Conservation (phyloP, 2,329 filamentous ascomycete species). For the Onygena corvina region DNA sequence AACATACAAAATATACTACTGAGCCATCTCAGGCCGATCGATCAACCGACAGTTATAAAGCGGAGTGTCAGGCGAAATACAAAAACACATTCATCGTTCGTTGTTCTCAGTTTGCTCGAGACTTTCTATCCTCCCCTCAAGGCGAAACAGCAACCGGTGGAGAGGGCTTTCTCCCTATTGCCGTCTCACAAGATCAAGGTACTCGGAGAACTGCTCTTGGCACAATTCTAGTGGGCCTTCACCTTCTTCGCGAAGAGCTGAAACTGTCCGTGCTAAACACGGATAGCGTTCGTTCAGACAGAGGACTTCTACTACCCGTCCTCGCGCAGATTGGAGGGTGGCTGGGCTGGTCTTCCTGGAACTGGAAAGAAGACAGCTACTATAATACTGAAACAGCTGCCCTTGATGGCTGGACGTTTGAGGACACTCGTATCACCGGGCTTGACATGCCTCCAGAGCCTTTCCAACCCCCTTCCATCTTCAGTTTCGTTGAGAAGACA, state of each 20-base stretch:
- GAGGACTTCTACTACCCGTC: slow-evolving; percentile 53
- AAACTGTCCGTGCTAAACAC: slow-evolving; percentile 57
- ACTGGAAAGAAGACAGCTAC: slow-evolving; percentile 39
- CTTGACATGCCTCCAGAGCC: slow-evolving; percentile 39
- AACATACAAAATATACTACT: slow-evolving; percentile 32
- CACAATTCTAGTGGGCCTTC: slow-evolving; percentile 60
- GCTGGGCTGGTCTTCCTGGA: slow-evolving; percentile 62
- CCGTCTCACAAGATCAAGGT: slow-evolving; percentile 40
- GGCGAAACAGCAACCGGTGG: slow-evolving; percentile 45
- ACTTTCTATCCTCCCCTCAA: slow-evolving; percentile 51
- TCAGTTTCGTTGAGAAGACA: slow-evolving; percentile 42
- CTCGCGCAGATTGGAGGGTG: slow-evolving; percentile 70
- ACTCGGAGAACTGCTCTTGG: slow-evolving; percentile 53
- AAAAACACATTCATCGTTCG: slow-evolving; percentile 35
- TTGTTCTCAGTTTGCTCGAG: slow-evolving; percentile 47
- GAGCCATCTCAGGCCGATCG: slow-evolving; percentile 16
- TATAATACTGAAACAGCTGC: slow-evolving; percentile 51
- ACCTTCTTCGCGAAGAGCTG: slow-evolving; percentile 78
- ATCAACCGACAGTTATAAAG: slow-evolving; percentile 13
- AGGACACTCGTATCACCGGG: slow-evolving; percentile 38
- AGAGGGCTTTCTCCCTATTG: slow-evolving; percentile 56
- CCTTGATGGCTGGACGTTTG: slow-evolving; percentile 44
- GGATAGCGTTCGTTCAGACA: slow-evolving; percentile 36
- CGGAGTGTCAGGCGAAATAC: neutral
- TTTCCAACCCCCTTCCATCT: slow-evolving; percentile 48